Percentiles rank a stretch among this genome's conserved stretches.
phyloP scores from a whole-genome alignment of 2,329 filamentous ascomycete species.

The Polytolypa hystricis region DNA sequence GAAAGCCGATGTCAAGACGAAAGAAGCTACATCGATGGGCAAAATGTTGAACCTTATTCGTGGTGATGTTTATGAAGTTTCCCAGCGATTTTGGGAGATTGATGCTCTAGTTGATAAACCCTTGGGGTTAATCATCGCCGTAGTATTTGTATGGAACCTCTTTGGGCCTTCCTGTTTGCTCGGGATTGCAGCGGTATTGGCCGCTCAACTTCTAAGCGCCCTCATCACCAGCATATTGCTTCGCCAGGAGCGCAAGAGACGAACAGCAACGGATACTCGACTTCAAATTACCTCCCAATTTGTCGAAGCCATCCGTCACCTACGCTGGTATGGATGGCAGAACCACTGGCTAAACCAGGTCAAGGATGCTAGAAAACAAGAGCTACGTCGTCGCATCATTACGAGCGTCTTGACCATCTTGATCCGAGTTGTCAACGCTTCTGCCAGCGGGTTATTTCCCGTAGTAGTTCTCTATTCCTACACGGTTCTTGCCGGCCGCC shows the following conservation, averaged over 20 bases:
- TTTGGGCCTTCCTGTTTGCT: constrained; percentile 70
- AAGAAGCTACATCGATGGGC: constrained; percentile 65
- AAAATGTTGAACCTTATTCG: constrained; percentile 85
- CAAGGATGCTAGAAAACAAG: constrained; percentile 54
- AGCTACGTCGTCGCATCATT: constrained; percentile 54
- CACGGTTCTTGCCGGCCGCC: constrained; percentile 56
- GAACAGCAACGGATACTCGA: constrained; percentile 63
- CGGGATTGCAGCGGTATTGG: constrained; percentile 56
- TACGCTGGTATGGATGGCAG: constrained; percentile 77
- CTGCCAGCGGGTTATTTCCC: constrained; percentile 65
- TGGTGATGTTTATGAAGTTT: constrained; percentile 33
- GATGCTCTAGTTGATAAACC: constrained; percentile 65
- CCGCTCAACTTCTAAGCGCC: constrained; percentile 60
- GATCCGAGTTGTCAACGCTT: constrained; percentile 58
- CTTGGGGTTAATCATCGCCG: constrained; percentile 61
- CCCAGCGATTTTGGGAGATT: constrained; percentile 70
- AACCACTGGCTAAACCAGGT: constrained; percentile 60
- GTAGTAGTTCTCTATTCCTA: constrained; percentile 74
- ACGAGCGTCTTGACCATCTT: constrained; percentile 51
- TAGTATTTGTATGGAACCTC: constrained; percentile 63
- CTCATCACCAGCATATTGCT: constrained; percentile 56
- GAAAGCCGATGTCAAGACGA: constrained; percentile 10
- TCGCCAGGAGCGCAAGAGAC: constrained; percentile 57
- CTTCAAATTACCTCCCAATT: constrained; percentile 76
- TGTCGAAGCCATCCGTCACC: constrained; percentile 71